Percentiles rank a stretch among this genome's conserved stretches.
Evolutionary conservation across 2,329 filamentous ascomycete species (phyloP).

Genomic region (Zymoseptoria brevis): DNA sequence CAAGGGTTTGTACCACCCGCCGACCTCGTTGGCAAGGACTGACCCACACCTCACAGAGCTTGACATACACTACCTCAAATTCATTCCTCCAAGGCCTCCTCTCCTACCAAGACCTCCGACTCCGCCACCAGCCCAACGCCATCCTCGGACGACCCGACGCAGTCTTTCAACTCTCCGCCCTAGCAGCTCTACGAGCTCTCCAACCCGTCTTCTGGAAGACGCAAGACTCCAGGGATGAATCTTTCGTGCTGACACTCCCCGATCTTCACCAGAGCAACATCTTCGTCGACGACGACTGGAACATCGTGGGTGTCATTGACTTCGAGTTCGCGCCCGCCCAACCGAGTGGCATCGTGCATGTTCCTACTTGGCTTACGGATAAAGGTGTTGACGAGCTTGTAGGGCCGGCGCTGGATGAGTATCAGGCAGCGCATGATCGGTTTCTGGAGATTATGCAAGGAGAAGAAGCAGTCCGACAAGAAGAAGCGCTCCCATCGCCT

Average conservation of each 20-base stretch:
- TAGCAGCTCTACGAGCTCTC: slow-evolving; percentile 2
- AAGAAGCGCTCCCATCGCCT: no score
- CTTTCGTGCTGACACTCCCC: slow-evolving; percentile 25
- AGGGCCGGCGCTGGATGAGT: slow-evolving; percentile 5
- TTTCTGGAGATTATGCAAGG: slow-evolving; percentile 4
- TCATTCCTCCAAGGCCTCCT: slow-evolving; percentile 9
- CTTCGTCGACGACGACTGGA: slow-evolving; percentile 30
- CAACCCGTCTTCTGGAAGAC: slow-evolving; percentile 1
- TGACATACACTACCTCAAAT: slow-evolving; percentile 8
- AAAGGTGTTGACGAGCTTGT: slow-evolving; percentile 4
- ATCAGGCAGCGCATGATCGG: slow-evolving; percentile 4
- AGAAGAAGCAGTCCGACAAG: neutral
- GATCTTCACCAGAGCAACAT: slow-evolving; percentile 37
- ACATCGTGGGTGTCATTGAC: slow-evolving; percentile 30
- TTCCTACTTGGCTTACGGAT: slow-evolving; percentile 27
- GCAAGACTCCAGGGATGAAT: neutral
- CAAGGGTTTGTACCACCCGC: slow-evolving; percentile 3
- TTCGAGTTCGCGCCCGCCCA: slow-evolving; percentile 30
- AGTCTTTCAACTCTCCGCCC: slow-evolving; percentile 7
- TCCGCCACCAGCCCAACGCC: slow-evolving; percentile 12
- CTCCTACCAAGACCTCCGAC: slow-evolving; percentile 8
- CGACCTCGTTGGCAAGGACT: neutral
- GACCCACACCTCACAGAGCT: slow-evolving; percentile 1
- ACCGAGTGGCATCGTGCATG: slow-evolving; percentile 23
- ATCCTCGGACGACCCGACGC: slow-evolving; percentile 10